A percentile compares a stretch with the other conserved stretches of the same genome.
Evolutionary conservation across 1,139 yeast genomes (phyloP).

Genomic region (Meyerozyma carpophila): DNA sequence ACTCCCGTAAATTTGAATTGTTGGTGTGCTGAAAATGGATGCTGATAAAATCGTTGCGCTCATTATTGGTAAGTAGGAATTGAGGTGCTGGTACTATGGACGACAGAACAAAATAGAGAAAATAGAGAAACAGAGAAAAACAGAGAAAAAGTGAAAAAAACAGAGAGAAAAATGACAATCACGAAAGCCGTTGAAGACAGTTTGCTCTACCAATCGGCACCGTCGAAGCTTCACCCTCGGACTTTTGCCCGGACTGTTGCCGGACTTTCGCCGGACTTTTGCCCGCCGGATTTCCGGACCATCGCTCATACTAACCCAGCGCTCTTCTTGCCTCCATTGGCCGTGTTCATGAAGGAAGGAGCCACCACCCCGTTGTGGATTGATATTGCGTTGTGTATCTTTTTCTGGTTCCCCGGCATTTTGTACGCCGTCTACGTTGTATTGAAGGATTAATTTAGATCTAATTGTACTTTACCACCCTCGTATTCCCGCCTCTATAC

Average conservation of each 20-base stretch:
- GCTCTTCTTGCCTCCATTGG: conserved; percentile 63
- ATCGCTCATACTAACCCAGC: conserved; percentile 28
- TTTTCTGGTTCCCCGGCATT: conserved; percentile 73
- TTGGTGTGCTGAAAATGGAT: conserved; percentile 21
- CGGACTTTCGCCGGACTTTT: no score
- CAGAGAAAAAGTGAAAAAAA: no score
- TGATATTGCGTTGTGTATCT: conserved; percentile 55
- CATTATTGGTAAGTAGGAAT: conserved; percentile 24
- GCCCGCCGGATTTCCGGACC: no score
- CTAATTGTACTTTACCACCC: no score
- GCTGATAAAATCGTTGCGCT: conserved; percentile 40
- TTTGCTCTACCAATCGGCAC: no score
- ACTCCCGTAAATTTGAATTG: background rate
- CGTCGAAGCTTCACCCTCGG: background rate
- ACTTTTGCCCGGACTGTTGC: no score
- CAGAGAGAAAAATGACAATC: no score
- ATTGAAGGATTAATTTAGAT: conserved; percentile 12
- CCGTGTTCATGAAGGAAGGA: conserved; percentile 64
- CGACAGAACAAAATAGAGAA: no score
- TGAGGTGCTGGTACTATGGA: background rate
- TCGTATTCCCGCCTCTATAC: background rate
- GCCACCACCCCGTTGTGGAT: conserved; percentile 56
- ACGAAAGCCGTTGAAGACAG: no score
- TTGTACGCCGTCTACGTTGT: conserved; percentile 66
- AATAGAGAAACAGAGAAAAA: no score